Evolutionary conservation across 352 stramenopile species (phyloP).

Genomic region (Phytopythium oedochilum): DNA sequence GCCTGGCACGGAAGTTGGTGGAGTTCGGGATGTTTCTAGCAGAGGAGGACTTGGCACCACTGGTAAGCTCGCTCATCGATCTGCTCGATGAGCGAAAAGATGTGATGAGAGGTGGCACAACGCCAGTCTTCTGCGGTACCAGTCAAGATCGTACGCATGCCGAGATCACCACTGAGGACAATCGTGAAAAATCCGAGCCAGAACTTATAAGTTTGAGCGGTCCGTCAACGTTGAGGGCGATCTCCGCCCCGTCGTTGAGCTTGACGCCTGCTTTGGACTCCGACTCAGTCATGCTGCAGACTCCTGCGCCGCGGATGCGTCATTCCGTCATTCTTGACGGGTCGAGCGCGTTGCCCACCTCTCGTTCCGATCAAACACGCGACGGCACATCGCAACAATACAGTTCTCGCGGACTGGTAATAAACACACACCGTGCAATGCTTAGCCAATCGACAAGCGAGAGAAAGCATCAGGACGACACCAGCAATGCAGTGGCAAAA

Average conservation of each 20-base stretch:
- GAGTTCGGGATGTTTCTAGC: constrained; percentile 64
- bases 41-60: constrained; percentile 29
- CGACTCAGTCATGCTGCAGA: not conserved
- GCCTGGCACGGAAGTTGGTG: constrained; percentile 49
- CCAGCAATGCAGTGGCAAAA: not conserved
- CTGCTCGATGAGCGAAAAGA: constrained; percentile 44
- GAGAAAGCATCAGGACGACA: not conserved
- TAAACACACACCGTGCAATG: not conserved
- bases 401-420: not conserved
- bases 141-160: not conserved
- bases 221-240: not conserved
- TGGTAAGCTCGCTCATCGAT: constrained; percentile 24
- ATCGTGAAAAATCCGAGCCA: not conserved
- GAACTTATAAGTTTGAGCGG: not conserved
- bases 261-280: not conserved
- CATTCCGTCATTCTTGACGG: constrained; percentile 3
- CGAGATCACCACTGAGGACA: not conserved
- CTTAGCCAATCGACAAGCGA: not conserved
- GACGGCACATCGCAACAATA: constrained; percentile 3
- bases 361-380: not conserved
- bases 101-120: constrained; percentile 5
- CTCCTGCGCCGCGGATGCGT: not conserved
- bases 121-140: not conserved
- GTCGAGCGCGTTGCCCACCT: not conserved
- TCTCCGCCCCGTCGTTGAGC: not conserved